Percentiles rank a stretch among this genome's conserved stretches.
These are phyloP conservation scores for Sporothrix euskadiensis DNA, from an alignment of 2,329 filamentous ascomycete genomes.

Conservation along the genomic window DNA sequence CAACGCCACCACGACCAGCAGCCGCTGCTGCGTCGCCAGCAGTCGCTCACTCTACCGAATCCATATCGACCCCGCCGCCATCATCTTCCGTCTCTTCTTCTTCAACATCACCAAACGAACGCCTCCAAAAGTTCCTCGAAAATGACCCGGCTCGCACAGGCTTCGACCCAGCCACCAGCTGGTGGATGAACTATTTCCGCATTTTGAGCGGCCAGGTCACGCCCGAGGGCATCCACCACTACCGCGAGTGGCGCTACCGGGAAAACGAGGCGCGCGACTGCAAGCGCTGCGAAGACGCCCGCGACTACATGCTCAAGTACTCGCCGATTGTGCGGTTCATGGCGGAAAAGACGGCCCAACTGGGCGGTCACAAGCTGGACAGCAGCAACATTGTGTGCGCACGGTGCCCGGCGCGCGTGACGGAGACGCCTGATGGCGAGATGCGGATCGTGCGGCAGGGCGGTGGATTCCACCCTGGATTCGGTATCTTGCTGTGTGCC, in stretches of 20 bases:
- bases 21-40: conserved; percentile 5
- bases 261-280: conserved; percentile 77
- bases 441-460: conserved; percentile 60
- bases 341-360: conserved; percentile 72
- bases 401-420: conserved; percentile 65
- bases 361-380: conserved; percentile 72
- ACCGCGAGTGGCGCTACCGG: conserved; percentile 73
- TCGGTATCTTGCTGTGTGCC: conserved; percentile 88
- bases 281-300: conserved; percentile 74
- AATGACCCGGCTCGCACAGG: conserved; percentile 64
- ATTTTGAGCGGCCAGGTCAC: conserved; percentile 75
- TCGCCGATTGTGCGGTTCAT: conserved; percentile 87
- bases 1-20: conserved; percentile 22
- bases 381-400: conserved; percentile 76
- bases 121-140: conserved; percentile 39
- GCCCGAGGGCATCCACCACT: conserved; percentile 68
- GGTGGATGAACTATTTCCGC: conserved; percentile 85
- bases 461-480: conserved; percentile 82
- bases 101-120: conserved; percentile 3
- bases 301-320: conserved; percentile 81
- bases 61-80: neutral
- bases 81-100: neutral
- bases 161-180: conserved; percentile 60
- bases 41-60: neutral
- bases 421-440: neutral